Conservation (phyloP, 2,329 filamentous ascomycete genomes). For the Claviceps spartinae region DNA sequence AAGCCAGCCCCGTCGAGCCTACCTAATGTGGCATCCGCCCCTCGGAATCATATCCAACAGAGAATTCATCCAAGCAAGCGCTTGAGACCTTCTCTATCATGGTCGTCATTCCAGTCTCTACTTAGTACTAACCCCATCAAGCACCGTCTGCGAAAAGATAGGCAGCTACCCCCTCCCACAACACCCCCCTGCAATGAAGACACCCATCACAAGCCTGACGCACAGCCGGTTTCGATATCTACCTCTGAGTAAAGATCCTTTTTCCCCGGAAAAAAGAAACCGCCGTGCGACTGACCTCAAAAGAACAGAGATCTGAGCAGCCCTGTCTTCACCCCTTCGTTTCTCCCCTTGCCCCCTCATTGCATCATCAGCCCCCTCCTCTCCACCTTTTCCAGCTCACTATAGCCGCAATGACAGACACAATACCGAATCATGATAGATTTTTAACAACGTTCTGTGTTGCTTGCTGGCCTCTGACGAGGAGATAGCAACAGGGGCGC, state of each 20-base stretch:
- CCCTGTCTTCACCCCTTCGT: background rate
- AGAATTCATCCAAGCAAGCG: background rate
- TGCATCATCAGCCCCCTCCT: background rate
- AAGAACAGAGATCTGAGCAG: slow-evolving; percentile 42
- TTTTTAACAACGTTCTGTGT: background rate
- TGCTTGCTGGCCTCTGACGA: background rate
- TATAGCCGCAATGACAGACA: slow-evolving; percentile 25
- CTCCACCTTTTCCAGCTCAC: background rate
- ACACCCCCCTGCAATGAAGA: slow-evolving; percentile 3
- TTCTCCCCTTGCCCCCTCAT: background rate
- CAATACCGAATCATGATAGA: background rate
- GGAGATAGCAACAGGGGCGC: background rate
- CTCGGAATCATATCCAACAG: background rate
- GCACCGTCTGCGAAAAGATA: background rate
- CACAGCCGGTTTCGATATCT: background rate
- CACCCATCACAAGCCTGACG: slow-evolving; percentile 1
- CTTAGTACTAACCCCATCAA: background rate
- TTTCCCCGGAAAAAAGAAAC: background rate
- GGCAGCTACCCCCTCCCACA: too few species aligned
- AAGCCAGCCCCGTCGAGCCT: background rate
- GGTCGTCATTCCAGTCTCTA: background rate
- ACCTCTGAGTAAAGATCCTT: background rate
- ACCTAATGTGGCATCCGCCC: background rate
- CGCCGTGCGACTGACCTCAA: slow-evolving; percentile 8
- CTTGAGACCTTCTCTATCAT: background rate